A percentile compares a stretch with the other conserved stretches of the same genome.
phyloP scores from a whole-genome alignment of 345 rosid species.

The Citrus hindsii region DNA sequence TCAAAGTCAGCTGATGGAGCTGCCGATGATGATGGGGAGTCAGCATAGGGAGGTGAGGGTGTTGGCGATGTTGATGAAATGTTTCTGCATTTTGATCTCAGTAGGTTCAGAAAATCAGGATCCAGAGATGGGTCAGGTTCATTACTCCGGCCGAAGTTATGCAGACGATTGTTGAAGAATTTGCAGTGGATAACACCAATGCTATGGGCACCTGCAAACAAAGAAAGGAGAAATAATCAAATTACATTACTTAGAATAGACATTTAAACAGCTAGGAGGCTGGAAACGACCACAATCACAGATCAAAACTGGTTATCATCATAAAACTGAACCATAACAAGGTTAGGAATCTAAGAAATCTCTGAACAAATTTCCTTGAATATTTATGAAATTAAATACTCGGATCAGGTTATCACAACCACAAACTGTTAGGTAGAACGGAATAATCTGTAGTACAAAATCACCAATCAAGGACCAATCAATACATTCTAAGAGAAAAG shows the following conservation, averaged over 20 bases:
- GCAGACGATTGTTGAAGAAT: constrained; percentile 45
- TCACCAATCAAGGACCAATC: not conserved
- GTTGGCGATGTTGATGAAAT: constrained; percentile 12
- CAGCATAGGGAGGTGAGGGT: constrained; percentile 1
- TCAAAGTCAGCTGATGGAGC: constrained; percentile 15
- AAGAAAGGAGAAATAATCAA: not conserved
- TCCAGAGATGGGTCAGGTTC: constrained; percentile 52
- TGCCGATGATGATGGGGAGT: constrained; percentile 10
- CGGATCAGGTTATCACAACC: not conserved
- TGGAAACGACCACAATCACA: not conserved
- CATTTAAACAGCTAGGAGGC: not conserved
- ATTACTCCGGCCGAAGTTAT: constrained; percentile 44
- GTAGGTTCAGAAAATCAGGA: constrained; percentile 33
- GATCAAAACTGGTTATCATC: not conserved
- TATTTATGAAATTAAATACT: not conserved
- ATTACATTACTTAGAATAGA: not conserved
- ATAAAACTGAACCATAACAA: not conserved
- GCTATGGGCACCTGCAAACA: constrained; percentile 49
- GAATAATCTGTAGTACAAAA: not conserved
- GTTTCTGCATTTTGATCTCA: constrained; percentile 46
- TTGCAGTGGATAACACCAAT: constrained; percentile 47
- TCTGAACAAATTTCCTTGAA: not conserved
- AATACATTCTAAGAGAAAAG: not conserved
- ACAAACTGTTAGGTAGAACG: not conserved
- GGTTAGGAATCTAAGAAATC: not conserved